phyloP scores from a whole-genome alignment of 257 asterid species.

The Solanum pimpinellifolium region DNA sequence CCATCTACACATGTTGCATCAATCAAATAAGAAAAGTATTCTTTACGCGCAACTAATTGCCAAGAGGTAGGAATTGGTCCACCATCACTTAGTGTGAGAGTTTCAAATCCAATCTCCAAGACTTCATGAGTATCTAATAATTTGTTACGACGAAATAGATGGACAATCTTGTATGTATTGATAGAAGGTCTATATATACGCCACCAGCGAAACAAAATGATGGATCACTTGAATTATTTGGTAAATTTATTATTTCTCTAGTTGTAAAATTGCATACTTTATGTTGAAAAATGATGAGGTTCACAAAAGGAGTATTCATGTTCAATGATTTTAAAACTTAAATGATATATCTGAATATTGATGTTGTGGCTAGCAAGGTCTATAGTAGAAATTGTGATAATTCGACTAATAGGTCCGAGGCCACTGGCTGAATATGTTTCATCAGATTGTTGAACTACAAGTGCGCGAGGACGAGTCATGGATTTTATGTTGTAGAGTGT shows the following conservation, averaged over 20 bases:
- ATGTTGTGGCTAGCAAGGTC: too few relatives aligned
- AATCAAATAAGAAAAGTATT: background rate
- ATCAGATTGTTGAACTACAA: background rate
- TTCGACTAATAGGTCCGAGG: too few relatives aligned
- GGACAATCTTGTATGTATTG: too few relatives aligned
- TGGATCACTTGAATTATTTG: background rate
- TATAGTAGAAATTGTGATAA: too few relatives aligned
- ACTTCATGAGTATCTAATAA: rapidly evolving
- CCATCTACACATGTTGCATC: background rate
- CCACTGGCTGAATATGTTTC: background rate
- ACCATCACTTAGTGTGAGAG: too few relatives aligned
- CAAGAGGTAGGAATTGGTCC: background rate
- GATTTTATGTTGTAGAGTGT: background rate
- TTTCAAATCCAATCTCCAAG: too few relatives aligned
- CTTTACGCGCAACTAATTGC: background rate
- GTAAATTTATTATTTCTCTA: background rate
- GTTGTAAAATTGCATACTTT: background rate
- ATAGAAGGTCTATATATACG: too few relatives aligned
- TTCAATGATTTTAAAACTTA: background rate
- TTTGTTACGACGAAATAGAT: too few relatives aligned
- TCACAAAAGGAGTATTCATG: background rate
- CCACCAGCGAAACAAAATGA: too few relatives aligned
- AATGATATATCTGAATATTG: background rate
- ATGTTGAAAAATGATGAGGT: background rate
- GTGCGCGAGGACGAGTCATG: background rate